These are phyloP conservation scores for Candida freyschussii DNA, from an alignment of 1,139 yeast species.

Conservation along the genomic window DNA sequence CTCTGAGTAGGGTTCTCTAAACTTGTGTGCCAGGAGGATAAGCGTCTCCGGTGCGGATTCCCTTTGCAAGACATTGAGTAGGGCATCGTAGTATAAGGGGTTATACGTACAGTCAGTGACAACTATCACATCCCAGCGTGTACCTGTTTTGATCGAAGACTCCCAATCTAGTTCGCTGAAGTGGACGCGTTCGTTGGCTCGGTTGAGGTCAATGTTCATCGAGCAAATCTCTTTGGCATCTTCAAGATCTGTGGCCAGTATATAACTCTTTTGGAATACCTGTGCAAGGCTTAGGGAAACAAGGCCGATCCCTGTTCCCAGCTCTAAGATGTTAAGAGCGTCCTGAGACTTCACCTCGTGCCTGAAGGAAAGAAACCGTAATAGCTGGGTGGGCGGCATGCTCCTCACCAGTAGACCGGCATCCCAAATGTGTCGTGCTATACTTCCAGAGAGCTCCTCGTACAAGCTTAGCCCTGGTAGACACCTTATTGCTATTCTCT, in stretches of 20 bases:
- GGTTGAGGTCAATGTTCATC: slow-evolving; percentile 22
- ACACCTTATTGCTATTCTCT: slow-evolving; percentile 16
- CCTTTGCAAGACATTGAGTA: slow-evolving; percentile 22
- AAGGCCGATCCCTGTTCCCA: slow-evolving; percentile 28
- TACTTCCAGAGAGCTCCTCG: slow-evolving; percentile 26
- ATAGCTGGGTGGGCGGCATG: slow-evolving; percentile 5
- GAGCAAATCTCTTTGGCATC: slow-evolving; percentile 26
- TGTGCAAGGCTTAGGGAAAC: slow-evolving; percentile 21
- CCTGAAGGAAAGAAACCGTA: slow-evolving; percentile 5
- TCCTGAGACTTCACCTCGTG: not conserved
- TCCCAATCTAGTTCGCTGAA: slow-evolving; percentile 28
- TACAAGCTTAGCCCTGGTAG: slow-evolving; percentile 9
- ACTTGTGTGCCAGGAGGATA: slow-evolving; percentile 25
- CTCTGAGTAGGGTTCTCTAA: slow-evolving; percentile 26
- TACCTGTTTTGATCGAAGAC: slow-evolving; percentile 7
- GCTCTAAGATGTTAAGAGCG: slow-evolving; percentile 21
- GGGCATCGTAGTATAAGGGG: slow-evolving; percentile 26
- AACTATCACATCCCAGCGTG: slow-evolving; percentile 23
- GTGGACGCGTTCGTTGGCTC: slow-evolving; percentile 1
- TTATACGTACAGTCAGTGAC: slow-evolving; percentile 28
- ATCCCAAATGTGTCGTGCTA: slow-evolving; percentile 29
- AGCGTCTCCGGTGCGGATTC: slow-evolving; percentile 16
- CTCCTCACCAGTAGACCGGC: slow-evolving; percentile 24
- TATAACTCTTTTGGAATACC: slow-evolving; percentile 9
- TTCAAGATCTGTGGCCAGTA: slow-evolving; percentile 24